These are phyloP conservation scores for Neurospora pannonica DNA, from an alignment of 495 filamentous ascomycete species.

Conservation along the genomic window DNA sequence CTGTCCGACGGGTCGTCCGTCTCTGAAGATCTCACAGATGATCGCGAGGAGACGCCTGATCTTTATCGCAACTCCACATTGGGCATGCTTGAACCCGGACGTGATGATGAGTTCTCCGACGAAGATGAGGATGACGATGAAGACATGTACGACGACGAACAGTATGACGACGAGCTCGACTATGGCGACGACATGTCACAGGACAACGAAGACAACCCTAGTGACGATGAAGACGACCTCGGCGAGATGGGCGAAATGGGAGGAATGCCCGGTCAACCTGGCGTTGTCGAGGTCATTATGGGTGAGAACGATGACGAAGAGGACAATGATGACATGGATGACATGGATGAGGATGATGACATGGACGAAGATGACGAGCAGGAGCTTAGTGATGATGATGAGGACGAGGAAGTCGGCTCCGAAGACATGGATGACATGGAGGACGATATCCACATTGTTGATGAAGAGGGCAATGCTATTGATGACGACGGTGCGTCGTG, in stretches of 20 bases:
- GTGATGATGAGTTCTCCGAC: conserved; percentile 68
- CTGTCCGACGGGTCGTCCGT: conserved; percentile 74
- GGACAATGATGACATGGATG: conserved; percentile 53
- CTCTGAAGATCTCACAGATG: conserved; percentile 67
- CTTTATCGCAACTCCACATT: conserved; percentile 93
- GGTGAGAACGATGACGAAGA: conserved; percentile 64
- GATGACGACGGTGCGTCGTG: conserved; percentile 44
- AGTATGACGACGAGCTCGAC: conserved; percentile 81
- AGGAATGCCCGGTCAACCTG: conserved; percentile 70
- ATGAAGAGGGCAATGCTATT: conserved; percentile 42
- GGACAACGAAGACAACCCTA: conserved; percentile 80
- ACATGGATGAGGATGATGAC: conserved; percentile 57
- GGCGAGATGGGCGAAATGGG: conserved; percentile 77
- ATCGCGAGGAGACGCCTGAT: conserved; percentile 93
- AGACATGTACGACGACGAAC: conserved; percentile 73
- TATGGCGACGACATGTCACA: conserved; percentile 72
- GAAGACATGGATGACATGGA: conserved; percentile 44
- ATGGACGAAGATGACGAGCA: conserved; percentile 57
- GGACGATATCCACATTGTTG: conserved; percentile 46
- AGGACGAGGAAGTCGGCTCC: conserved; percentile 38
- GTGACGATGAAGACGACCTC: conserved; percentile 79
- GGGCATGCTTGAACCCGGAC: conserved; percentile 82
- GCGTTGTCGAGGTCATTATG: conserved; percentile 75
- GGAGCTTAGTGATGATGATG: conserved; percentile 42
- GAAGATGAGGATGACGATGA: conserved; percentile 60